Evolutionary conservation across 73 alveolate genomes (phyloP).

Genomic region (Durusdinium trenchii): DNA sequence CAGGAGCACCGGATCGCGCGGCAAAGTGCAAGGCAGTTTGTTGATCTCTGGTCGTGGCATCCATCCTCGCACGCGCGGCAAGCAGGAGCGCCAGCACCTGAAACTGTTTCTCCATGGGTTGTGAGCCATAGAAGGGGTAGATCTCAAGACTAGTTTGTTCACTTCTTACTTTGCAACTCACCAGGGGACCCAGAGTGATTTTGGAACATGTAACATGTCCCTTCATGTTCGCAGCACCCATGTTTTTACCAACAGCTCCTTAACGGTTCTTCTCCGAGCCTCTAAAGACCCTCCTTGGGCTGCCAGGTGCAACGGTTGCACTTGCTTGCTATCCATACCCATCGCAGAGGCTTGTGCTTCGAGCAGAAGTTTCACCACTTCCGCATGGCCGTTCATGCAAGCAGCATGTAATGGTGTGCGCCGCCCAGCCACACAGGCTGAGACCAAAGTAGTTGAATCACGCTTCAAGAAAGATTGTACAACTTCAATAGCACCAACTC

Average conservation of each 20-base stretch:
- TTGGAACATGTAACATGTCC: no score
- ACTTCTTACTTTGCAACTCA: no score
- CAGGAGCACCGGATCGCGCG: slow-evolving; percentile 50
- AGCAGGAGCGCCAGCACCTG: slow-evolving; percentile 18
- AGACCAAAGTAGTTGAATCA: no score
- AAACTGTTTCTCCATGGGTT: no score
- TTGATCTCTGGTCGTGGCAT: neutral
- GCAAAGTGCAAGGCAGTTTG: slow-evolving; percentile 70
- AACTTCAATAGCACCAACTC: slow-evolving; percentile 38
- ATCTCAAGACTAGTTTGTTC: no score
- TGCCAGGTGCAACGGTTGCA: slow-evolving; percentile 60
- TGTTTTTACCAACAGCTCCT: no score
- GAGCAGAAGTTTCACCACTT: slow-evolving; percentile 46
- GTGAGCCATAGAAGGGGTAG: no score
- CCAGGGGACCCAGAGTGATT: no score
- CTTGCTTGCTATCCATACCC: neutral
- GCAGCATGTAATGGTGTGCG: slow-evolving; percentile 79
- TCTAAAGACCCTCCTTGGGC: slow-evolving; percentile 35
- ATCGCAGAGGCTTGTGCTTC: slow-evolving; percentile 26
- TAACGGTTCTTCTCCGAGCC: no score
- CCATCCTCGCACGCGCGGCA: slow-evolving; percentile 29
- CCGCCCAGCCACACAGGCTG: neutral
- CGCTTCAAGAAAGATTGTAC: neutral
- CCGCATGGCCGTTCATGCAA: slow-evolving; percentile 72
- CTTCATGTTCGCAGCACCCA: no score